Evolutionary conservation across 805 yeast species (phyloP), one percentile per base, ranked within the genome.

Genomic region (Saccharomyces paradoxus): DNA sequence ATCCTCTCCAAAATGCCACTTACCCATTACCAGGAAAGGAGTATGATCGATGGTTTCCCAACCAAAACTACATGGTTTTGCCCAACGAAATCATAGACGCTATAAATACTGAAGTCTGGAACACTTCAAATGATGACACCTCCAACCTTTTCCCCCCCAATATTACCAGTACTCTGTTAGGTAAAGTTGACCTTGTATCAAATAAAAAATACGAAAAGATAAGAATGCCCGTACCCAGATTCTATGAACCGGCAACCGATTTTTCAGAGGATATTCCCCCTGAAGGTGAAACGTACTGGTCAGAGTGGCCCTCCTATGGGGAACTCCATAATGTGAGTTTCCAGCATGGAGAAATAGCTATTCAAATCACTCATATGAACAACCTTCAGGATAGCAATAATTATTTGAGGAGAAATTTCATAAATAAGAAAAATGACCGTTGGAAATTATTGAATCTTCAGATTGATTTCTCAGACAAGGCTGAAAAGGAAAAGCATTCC

Each of bases 1-100:
- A 79, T 12, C 69, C 76, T 50, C 74, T 74, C 28, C 72, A 69
- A 1, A 75, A 77, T 56, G 70, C 71, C 24, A 75, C 81, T 0
- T 84, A 84, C 79, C 91, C 91, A 0, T 66, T 84, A 27, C 81
- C 73, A 0, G 71, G 69, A 5, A 74, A 72, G 52, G 69, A 73
- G 49, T 74, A 82, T 54, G 61, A 70, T 6, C 68, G 74, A 2
- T 80, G 82, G 71, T 50, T 62, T 26, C 83, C 81, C 56, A 73
- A 75, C 56, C 80, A 86, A 61, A 64, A 75, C 24, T 75, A 73
- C 60, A 78, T 87, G 22, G 70, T 87, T 0, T 62, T 88, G 7
- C 94, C 95, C 0, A 75, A 84, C 59, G 68, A 64, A 12, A 71
- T 88, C 4, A 80, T 83, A 53, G 54, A 65, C 2, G 59, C 64